Evolutionary conservation across 495 filamentous ascomycete species (phyloP).

Genomic region (Xylaria intraflava): DNA sequence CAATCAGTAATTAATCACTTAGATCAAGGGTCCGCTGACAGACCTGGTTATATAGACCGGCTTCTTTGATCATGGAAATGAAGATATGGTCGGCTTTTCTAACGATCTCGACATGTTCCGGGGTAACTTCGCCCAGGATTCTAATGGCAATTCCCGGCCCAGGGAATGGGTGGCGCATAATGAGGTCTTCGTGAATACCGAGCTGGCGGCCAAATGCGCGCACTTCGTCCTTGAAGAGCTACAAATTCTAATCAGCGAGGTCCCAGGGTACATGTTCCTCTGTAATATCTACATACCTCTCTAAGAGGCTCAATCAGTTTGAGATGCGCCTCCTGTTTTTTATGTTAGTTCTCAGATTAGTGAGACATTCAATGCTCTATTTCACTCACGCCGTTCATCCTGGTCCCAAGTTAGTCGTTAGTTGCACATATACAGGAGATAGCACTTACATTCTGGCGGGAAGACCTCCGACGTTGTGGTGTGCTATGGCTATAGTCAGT

Average conservation of each 20-base stretch:
- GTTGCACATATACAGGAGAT: slow-evolving; percentile 1
- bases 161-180: slow-evolving; percentile 58
- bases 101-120: slow-evolving; percentile 70
- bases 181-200: slow-evolving; percentile 67
- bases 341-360: not conserved
- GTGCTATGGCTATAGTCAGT: slow-evolving; percentile 24
- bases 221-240: slow-evolving; percentile 50
- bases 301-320: slow-evolving; percentile 62
- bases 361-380: not conserved
- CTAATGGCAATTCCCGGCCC: slow-evolving; percentile 83
- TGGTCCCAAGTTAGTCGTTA: slow-evolving; percentile 10
- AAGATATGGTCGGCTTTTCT: slow-evolving; percentile 83
- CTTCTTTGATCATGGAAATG: slow-evolving; percentile 76
- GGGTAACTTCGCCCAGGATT: slow-evolving; percentile 81
- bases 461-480: slow-evolving; percentile 79
- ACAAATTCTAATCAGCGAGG: slow-evolving; percentile 2
- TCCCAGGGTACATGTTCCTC: not conserved
- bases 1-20: not conserved
- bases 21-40: not conserved
- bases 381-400: slow-evolving; percentile 26
- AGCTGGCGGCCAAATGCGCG: slow-evolving; percentile 70
- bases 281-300: slow-evolving; percentile 42
- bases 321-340: slow-evolving; percentile 31
- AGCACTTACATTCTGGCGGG: slow-evolving; percentile 26
- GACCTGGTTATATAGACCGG: slow-evolving; percentile 64